phyloP scores from a whole-genome alignment of 2,329 filamentous ascomycete genomes.

The Mycogone perniciosa region DNA sequence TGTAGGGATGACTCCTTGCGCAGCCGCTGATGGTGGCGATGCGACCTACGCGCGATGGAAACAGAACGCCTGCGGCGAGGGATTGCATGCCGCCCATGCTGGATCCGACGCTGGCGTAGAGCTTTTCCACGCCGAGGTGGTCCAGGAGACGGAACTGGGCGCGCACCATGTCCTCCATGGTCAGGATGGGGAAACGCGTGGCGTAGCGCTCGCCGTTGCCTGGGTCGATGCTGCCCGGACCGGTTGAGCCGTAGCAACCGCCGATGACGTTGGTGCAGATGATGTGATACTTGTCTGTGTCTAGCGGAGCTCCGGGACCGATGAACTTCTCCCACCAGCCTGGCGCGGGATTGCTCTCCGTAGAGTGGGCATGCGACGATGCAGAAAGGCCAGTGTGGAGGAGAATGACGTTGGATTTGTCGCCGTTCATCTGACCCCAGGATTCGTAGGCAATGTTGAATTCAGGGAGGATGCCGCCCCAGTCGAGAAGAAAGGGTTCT shows the following conservation, averaged over 20 bases:
- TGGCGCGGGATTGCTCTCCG: slow-evolving; percentile 74
- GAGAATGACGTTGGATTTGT: slow-evolving; percentile 82
- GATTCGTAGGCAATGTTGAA: slow-evolving; percentile 91
- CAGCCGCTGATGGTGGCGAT: slow-evolving; percentile 90
- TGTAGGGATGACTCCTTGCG: slow-evolving; percentile 91
- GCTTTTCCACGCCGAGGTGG: slow-evolving; percentile 63
- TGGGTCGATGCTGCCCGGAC: slow-evolving; percentile 81
- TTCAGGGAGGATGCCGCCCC: slow-evolving; percentile 84
- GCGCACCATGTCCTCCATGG: slow-evolving; percentile 94
- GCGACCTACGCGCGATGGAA: slow-evolving; percentile 72
- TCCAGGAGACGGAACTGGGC: slow-evolving; percentile 90
- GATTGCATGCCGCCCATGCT: slow-evolving; percentile 99
- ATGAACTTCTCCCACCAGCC: slow-evolving; percentile 99
- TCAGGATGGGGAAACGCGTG: slow-evolving; percentile 90
- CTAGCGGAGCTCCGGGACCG: slow-evolving; percentile 73
- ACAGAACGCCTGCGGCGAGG: slow-evolving; percentile 77
- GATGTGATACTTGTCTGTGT: slow-evolving; percentile 87
- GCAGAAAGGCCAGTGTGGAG: slow-evolving; percentile 91
- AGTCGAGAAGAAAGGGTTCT: slow-evolving; percentile 77
- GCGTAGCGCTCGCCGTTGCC: slow-evolving; percentile 84
- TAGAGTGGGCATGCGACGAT: slow-evolving; percentile 95
- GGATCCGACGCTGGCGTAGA: slow-evolving; percentile 89
- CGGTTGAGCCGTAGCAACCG: slow-evolving; percentile 92
- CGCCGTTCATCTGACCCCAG: slow-evolving; percentile 75
- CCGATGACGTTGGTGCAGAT: slow-evolving; percentile 97